Conservation (phyloP, 257 asterid genomes). For the Solanum chiquidenum region DNA sequence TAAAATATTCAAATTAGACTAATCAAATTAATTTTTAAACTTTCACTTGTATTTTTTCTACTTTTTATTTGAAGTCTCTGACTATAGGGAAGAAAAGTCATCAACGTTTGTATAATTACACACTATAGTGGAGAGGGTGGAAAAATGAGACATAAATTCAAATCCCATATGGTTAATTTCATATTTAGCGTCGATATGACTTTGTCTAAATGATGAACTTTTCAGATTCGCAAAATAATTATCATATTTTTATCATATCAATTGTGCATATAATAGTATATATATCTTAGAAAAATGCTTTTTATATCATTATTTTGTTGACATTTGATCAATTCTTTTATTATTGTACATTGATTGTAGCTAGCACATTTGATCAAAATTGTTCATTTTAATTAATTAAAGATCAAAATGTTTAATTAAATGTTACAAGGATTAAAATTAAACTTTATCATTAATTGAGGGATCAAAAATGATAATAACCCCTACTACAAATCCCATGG, state of each 20-base stretch:
- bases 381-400: background rate
- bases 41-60: background rate
- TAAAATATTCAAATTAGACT: background rate
- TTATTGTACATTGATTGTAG: background rate
- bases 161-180: background rate
- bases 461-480: background rate
- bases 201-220: background rate
- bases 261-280: background rate
- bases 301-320: background rate
- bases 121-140: background rate
- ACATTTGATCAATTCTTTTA: background rate
- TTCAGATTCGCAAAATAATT: background rate
- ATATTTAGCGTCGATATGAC: background rate
- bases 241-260: background rate
- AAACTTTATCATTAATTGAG: background rate
- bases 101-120: background rate
- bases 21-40: background rate
- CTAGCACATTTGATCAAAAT: background rate
- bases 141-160: background rate
- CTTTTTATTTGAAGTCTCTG: background rate
- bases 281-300: background rate
- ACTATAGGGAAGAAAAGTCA: background rate
- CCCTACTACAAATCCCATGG: background rate
- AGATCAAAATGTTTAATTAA: background rate
- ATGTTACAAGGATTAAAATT: background rate